phyloP scores from a whole-genome alignment of 2,329 filamentous ascomycete species.

The Fusarium dimerum region DNA sequence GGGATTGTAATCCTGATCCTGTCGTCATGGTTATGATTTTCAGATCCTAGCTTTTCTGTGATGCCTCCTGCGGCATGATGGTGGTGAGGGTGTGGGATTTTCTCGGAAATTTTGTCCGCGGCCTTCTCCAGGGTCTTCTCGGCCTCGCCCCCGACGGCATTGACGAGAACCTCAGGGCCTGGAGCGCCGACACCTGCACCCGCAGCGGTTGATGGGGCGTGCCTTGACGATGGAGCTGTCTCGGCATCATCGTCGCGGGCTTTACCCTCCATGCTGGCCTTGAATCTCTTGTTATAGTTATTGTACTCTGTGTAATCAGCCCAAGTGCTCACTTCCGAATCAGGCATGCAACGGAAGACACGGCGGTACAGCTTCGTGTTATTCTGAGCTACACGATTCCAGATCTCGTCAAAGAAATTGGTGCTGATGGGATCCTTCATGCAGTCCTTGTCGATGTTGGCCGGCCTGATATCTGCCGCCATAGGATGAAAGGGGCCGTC shows the following conservation, averaged over 20 bases:
- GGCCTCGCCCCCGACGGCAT: conserved; percentile 31
- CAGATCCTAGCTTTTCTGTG: conserved; percentile 24
- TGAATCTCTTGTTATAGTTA: conserved; percentile 76
- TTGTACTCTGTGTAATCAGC: conserved; percentile 85
- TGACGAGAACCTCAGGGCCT: conserved; percentile 40
- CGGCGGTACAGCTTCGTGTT: conserved; percentile 93
- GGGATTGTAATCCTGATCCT: conserved; percentile 36
- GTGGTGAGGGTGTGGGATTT: conserved; percentile 6
- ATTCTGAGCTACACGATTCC: conserved; percentile 85
- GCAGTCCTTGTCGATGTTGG: conserved; percentile 81
- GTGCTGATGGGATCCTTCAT: conserved; percentile 89
- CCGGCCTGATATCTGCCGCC: conserved; percentile 69
- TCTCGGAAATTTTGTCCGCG: conserved; percentile 16
- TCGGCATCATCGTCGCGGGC: conserved; percentile 52
- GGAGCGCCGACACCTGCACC: conserved; percentile 46
- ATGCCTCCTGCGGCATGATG: background rate
- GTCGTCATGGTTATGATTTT: conserved; percentile 26
- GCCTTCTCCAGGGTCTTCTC: conserved; percentile 38
- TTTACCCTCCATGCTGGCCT: conserved; percentile 63
- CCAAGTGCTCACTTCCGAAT: conserved; percentile 92
- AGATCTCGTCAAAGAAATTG: conserved; percentile 82
- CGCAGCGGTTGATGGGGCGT: conserved; percentile 33
- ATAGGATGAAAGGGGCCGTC: conserved; percentile 51
- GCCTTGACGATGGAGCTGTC: conserved; percentile 40
- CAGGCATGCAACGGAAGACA: conserved; percentile 96